Evolutionary conservation across 208 protist species (phyloP), one percentile per base, ranked within the genome.

Genomic region (Trypanosoma vivax): DNA sequence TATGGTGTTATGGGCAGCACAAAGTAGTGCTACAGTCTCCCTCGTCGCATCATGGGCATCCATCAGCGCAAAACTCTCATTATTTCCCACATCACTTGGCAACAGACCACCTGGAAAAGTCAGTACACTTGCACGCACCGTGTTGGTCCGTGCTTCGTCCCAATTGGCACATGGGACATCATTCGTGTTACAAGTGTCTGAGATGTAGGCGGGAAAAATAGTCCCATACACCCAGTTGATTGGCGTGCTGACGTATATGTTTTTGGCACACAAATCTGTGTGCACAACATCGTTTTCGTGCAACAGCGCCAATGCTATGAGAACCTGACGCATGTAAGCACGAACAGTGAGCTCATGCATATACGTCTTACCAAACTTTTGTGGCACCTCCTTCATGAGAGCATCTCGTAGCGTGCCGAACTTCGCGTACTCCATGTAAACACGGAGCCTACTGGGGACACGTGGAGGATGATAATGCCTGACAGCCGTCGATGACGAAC

Each of bases 141-240:
- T 18, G 39, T 6, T 43, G n/a, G 39, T 11, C 48, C 60, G 13
- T 70, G 72, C 43, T 76, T 49, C 13, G 80, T 62, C 11, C 68
- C 49, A n/a, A 28, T 24, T 24, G 79, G 35, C 3, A 64, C 58
- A 51, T 61, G 66, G 34, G 35, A 34, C 5, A 85, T 59, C 54
- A 70, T 56, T 9, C 43, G 33, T 10, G 64, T 29, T 2, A 69
- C 57, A 75, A 33, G 86, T 40, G 48, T 90, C 82, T 0, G 76
- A 74, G 37, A 90, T 90, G 65, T 90, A 90, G n/a, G 70, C 79
- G 2, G 83, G 83, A 51, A 85, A 90, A 48, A 50, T 70, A 0
- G 73, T 85, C 33, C 46, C 21, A 61, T 88, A 90, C 23, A 85
- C 73, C 14, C 35, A 46, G 5, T 49, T 52, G n/a, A 87, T 49